These are phyloP conservation scores for Tetrapisispora nanseiensis DNA, from an alignment of 805 yeast genomes.

Conservation along the genomic window DNA sequence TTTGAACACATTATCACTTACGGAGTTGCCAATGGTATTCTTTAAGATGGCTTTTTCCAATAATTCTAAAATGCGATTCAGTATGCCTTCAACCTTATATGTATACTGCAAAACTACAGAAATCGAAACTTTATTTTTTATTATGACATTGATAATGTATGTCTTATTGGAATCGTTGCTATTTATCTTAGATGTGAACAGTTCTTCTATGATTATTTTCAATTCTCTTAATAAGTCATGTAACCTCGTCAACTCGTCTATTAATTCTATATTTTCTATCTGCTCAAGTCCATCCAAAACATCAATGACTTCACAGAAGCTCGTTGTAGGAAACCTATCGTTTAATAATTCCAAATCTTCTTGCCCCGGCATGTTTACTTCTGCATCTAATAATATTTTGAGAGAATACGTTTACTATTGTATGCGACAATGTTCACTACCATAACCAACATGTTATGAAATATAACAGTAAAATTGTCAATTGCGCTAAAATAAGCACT, in stretches of 20 bases:
- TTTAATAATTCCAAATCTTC: background rate
- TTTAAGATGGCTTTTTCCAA: slow-evolving; percentile 24
- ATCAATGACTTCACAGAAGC: background rate
- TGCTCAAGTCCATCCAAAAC: background rate
- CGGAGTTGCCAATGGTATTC: slow-evolving; percentile 9
- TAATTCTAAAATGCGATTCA: slow-evolving; percentile 22
- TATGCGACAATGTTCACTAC: background rate
- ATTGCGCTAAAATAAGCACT: too few relatives aligned
- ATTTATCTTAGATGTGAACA: background rate
- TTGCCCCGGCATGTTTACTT: background rate
- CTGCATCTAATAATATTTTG: background rate
- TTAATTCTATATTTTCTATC: background rate
- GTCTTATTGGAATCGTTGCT: background rate
- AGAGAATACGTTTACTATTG: background rate
- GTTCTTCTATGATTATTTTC: background rate
- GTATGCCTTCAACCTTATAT: background rate
- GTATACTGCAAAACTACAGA: background rate
- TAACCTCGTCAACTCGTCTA: background rate
- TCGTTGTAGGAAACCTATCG: background rate
- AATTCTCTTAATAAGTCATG: background rate
- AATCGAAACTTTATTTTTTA: background rate
- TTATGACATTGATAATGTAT: background rate
- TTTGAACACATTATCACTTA: slow-evolving; percentile 20
- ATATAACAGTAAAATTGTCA: too few relatives aligned
- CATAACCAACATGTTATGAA: too few relatives aligned